Evolutionary conservation across 2,329 filamentous ascomycete species (phyloP), one percentile per base, ranked within the genome.

Genomic region (Ceratocystis cubensis): DNA sequence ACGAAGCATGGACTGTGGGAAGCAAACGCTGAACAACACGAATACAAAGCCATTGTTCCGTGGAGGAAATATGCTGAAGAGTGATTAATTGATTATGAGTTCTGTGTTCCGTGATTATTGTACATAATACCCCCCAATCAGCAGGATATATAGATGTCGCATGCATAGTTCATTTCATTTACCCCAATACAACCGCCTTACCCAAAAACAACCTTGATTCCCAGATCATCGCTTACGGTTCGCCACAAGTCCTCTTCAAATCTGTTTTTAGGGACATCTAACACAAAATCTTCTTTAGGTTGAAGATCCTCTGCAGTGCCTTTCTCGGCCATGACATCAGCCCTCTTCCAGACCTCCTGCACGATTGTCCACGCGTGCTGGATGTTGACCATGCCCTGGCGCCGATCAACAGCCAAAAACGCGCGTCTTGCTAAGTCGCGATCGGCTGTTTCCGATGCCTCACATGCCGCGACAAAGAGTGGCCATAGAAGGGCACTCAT

Each of bases 371-470:
- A 85, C 2, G 83, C 81, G 68, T 82, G 77, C 69, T 79, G 79
- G 67, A 87, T 86, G 70, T 87, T 88, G 20, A 79, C 80, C 84
- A 87, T 87, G 22, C 84, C 84, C 72, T 87, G 85, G 20, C 83
- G 75, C 65, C 75, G 77, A 67, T 82, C 80, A 7, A 85, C 77
- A 4, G 79, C 80, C 3, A 74, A 72, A 70, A 87, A 86, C 0
- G 81, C 76, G 65, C 76, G 75, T 30, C 76, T 73, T 3, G 84
- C 82, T 20, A 83, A 73, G 5, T 75, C 76, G 17, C 84, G 75
- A 71, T 87, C 84, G 7, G 75, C 75, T 1, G 73, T 70, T 17
- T 72, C 76, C 7, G 77, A 74, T 0, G 84, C 84, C 72, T 87
- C 84, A 71, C 84, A 86, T 1, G 82, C 79, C 1, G 83, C 81